phyloP scores from a whole-genome alignment of 2,329 filamentous ascomycete species.

The Onygenales sp. region DNA sequence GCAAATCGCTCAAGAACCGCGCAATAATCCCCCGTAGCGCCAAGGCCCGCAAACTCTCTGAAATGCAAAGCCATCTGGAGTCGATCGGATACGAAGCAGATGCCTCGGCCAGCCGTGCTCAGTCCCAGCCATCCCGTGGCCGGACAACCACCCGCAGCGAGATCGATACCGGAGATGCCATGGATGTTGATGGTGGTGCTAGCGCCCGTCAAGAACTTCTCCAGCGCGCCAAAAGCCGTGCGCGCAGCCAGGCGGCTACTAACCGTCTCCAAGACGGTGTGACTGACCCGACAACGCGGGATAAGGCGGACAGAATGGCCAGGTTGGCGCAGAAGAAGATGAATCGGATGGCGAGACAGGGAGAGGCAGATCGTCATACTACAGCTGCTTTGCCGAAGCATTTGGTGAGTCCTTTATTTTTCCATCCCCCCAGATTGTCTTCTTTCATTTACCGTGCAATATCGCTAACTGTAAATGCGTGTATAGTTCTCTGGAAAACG shows the following conservation, averaged over 20 bases:
- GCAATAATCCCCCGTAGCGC: constrained; percentile 81
- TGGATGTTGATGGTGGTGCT: constrained; percentile 33
- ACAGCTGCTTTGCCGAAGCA: constrained; percentile 78
- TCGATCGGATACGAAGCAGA: constrained; percentile 73
- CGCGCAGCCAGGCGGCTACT: constrained; percentile 43
- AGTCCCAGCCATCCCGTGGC: constrained; percentile 59
- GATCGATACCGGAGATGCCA: constrained; percentile 51
- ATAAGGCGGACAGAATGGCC: constrained; percentile 73
- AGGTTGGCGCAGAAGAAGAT: constrained; percentile 96
- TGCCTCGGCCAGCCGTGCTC: constrained; percentile 60
- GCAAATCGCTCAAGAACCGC: constrained; percentile 94
- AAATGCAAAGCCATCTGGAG: constrained; percentile 80
- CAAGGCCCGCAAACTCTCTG: constrained; percentile 70
- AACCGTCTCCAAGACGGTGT: constrained; percentile 46
- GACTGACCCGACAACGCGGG: constrained; percentile 53
- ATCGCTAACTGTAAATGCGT: constrained; percentile 5
- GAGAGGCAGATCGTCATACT: constrained; percentile 89
- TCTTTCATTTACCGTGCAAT: constrained; percentile 24
- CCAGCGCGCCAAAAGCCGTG: constrained; percentile 64
- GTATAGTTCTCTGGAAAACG: constrained; percentile 76
- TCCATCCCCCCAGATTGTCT: constrained; percentile 4
- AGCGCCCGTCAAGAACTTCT: constrained; percentile 35
- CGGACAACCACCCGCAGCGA: constrained; percentile 58
- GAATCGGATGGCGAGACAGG: constrained; percentile 95
- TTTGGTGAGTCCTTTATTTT: constrained; percentile 54